A percentile compares a stretch with the other conserved stretches of the same genome.
Evolutionary conservation across 495 filamentous ascomycete species (phyloP).

Genomic region (Chaetomium fimeti): DNA sequence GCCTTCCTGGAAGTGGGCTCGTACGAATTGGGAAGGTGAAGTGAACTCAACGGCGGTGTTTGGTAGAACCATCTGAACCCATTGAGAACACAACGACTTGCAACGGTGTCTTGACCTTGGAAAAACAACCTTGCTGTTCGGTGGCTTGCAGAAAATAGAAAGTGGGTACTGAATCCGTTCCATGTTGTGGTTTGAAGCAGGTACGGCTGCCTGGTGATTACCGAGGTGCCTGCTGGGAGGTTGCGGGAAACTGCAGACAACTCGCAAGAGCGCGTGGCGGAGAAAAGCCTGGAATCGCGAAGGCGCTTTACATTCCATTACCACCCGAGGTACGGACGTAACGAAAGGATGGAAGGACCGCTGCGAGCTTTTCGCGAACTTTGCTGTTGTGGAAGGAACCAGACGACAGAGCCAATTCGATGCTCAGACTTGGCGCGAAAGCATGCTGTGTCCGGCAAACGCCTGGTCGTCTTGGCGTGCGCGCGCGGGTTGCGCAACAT

Average conservation of each 20-base stretch:
- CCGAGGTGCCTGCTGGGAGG: neutral
- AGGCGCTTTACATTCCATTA: neutral
- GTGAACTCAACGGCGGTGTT: neutral
- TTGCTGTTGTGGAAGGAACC: slow-evolving; percentile 12
- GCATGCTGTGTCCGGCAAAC: too few species aligned
- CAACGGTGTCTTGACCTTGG: too few species aligned
- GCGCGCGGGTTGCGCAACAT: too few species aligned
- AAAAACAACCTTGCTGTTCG: neutral
- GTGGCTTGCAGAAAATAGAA: neutral
- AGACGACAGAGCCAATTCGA: neutral
- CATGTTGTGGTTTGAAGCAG: too few species aligned
- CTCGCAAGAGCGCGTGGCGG: neutral
- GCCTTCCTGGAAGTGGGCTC: neutral
- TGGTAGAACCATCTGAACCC: neutral
- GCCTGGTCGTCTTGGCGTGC: too few species aligned
- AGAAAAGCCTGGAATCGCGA: too few species aligned
- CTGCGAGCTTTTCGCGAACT: neutral
- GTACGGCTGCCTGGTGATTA: too few species aligned
- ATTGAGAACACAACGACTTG: too few species aligned
- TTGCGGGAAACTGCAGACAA: slow-evolving; percentile 20
- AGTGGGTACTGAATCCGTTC: too few species aligned
- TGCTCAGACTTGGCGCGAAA: slow-evolving; percentile 13
- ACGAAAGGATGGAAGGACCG: neutral
- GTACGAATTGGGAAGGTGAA: neutral
- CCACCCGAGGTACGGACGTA: slow-evolving; percentile 22